Evolutionary conservation across 495 filamentous ascomycete species (phyloP), one percentile per base, ranked within the genome.

Genomic region (Platismatia glauca): DNA sequence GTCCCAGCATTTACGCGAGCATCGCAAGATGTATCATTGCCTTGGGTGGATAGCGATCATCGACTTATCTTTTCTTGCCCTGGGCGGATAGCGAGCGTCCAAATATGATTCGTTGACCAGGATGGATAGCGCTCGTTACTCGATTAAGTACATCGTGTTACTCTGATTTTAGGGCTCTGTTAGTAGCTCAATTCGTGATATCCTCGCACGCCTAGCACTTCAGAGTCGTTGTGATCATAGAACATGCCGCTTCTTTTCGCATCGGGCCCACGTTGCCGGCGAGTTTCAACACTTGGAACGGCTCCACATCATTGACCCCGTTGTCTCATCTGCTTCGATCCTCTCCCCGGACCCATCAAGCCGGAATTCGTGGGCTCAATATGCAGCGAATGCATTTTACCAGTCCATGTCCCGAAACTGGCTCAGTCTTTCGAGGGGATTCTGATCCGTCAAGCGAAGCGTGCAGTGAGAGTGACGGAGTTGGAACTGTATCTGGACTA

Each of bases 41-140:
- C 50, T 31, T 50, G 46, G 22, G 46, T 50, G 46, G 46, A 50
- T 50, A 27, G 46, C 46, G 27, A 48, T n/a, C 44, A n/a, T 48
- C 7, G 6, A 48, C 5, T 48, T 44, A 48, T 24, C 29, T 35
- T 9, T 35, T 35, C 34, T 44, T 29, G 27, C 48, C 48, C 4
- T 27, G 5, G 48, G 48, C 9, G 24, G 27, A 52, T 52, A 18
- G 48, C 13, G 13, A 33, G 48, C 48, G 24, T 31, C 13, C 18
- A 18, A 16, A 16, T 52, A 6, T 2, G 0, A 6, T 31, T 52
- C 48, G 13, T 52, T 31, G 44, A 52, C 24, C 48, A 52, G 50
- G 29, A 29, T 53, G 50, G 50, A 33, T n/a, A 53, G 50, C 50
- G 50, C 50, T 53, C 50, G 13, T 53, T 33, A 20, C 13, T 53